Evolutionary conservation across 2,329 filamentous ascomycete genomes (phyloP).

Genomic region (Fusarium sambucinum): DNA sequence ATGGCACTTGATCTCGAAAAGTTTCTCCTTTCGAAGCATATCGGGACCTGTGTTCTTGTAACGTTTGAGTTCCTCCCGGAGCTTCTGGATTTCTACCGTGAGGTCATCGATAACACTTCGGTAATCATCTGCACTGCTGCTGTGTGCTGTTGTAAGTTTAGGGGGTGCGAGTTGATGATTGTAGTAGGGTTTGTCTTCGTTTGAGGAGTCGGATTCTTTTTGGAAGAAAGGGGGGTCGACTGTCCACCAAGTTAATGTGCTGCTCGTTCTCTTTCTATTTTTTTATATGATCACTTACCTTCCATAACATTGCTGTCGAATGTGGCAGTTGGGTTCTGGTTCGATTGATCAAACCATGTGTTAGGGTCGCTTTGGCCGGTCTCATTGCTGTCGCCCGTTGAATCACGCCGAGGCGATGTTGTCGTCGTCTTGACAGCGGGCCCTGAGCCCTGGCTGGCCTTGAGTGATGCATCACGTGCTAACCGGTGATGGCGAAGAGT

Average conservation of each 20-base stretch:
- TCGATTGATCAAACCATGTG: conserved; percentile 67
- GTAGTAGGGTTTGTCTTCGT: conserved; percentile 56
- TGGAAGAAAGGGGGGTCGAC: conserved; percentile 69
- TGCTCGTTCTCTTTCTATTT: background rate
- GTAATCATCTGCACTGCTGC: conserved; percentile 78
- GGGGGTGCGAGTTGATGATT: conserved; percentile 44
- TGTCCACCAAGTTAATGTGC: conserved; percentile 37
- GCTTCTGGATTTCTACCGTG: conserved; percentile 83
- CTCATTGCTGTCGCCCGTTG: conserved; percentile 63
- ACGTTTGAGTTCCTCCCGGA: conserved; percentile 78
- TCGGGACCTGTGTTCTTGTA: conserved; percentile 76
- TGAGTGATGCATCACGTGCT: conserved; percentile 57
- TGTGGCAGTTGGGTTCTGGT: conserved; percentile 60
- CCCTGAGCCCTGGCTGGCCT: conserved; percentile 45
- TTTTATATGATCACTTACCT: conserved; percentile 48
- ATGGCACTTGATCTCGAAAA: conserved; percentile 87
- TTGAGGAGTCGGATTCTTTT: conserved; percentile 65
- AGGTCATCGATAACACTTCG: conserved; percentile 88
- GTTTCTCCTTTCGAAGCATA: conserved; percentile 77
- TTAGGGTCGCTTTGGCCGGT: conserved; percentile 64
- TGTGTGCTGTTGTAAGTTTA: conserved; percentile 56
- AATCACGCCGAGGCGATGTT: conserved; percentile 53
- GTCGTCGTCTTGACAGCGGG: conserved; percentile 35
- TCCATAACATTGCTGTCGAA: conserved; percentile 63
- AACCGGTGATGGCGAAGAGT: conserved; percentile 62